phyloP scores from a whole-genome alignment of 306 rosid genomes.

The Vicia sativa region DNA sequence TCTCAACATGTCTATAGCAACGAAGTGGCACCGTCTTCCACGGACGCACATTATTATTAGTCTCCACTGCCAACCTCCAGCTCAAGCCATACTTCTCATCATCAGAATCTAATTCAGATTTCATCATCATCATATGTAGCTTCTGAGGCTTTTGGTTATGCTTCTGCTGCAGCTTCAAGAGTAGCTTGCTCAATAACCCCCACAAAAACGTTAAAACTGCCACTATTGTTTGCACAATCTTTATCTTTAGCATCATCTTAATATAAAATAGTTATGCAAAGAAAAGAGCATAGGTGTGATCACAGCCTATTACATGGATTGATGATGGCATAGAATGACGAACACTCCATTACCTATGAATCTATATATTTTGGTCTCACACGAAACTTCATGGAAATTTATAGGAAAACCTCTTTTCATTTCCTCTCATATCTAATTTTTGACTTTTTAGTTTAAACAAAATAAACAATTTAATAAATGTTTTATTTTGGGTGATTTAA shows the following conservation, averaged over 20 bases:
- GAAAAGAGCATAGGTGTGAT: too few relatives aligned
- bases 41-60: constrained; percentile 41
- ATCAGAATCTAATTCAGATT: not conserved
- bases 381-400: not conserved
- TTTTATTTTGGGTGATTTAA: too few relatives aligned
- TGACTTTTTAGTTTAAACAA: too few relatives aligned
- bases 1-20: constrained; percentile 41
- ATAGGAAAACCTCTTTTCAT: not conserved
- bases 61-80: constrained; percentile 70
- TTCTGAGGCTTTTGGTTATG: too few relatives aligned
- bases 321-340: not conserved
- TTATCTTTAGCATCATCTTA: too few relatives aligned
- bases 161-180: too few relatives aligned
- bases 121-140: not conserved
- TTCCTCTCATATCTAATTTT: too few relatives aligned
- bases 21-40: constrained; percentile 44
- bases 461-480: too few relatives aligned
- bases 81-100: constrained; percentile 48
- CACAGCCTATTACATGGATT: not conserved
- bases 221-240: too few relatives aligned
- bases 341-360: not conserved
- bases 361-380: not conserved
- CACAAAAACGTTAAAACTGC: too few relatives aligned
- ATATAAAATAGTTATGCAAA: too few relatives aligned
- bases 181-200: too few relatives aligned